Evolutionary conservation across 495 filamentous ascomycete genomes (phyloP).

Genomic region (Sordaria brevicollis): DNA sequence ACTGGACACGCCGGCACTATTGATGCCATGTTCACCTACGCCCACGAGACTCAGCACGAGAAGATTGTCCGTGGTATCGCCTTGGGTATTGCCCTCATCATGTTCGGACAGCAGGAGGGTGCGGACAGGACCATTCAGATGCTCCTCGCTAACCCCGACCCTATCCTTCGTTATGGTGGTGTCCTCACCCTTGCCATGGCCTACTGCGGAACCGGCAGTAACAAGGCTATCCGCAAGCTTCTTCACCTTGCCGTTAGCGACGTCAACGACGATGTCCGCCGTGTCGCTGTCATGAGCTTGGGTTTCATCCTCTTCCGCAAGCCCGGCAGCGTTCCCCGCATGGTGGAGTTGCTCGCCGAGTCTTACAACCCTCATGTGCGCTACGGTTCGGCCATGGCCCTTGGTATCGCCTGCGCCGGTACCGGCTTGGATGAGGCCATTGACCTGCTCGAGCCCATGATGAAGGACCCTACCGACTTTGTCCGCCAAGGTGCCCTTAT

Average conservation of each 20-base stretch:
- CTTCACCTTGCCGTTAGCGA: slow-evolving; percentile 96
- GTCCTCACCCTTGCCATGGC: slow-evolving; percentile 98
- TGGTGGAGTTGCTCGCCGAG: slow-evolving; percentile 97
- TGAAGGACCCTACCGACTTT: slow-evolving; percentile 98
- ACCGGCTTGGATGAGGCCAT: slow-evolving; percentile 96
- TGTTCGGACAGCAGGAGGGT: slow-evolving; percentile 91
- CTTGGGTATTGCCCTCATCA: slow-evolving; percentile 95
- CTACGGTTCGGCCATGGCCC: slow-evolving; percentile 95
- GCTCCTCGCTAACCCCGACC: slow-evolving; percentile 86
- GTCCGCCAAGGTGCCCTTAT: slow-evolving; percentile 97
- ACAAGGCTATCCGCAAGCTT: slow-evolving; percentile 96
- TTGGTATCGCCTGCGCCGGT: slow-evolving; percentile 95
- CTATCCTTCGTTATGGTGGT: slow-evolving; percentile 89
- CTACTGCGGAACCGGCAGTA: slow-evolving; percentile 94
- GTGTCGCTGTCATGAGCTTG: slow-evolving; percentile 95
- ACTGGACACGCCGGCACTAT: slow-evolving; percentile 85
- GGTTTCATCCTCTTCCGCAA: slow-evolving; percentile 99
- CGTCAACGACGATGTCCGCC: slow-evolving; percentile 94
- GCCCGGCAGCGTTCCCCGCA: slow-evolving; percentile 90
- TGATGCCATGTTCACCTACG: slow-evolving; percentile 93
- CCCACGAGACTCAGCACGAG: slow-evolving; percentile 95
- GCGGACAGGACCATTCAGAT: slow-evolving; percentile 92
- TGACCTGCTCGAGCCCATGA: slow-evolving; percentile 96
- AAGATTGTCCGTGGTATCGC: slow-evolving; percentile 96
- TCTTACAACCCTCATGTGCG: slow-evolving; percentile 98